Base-by-base conservation (phyloP, 371 early-diverging fungal genomes). In the Syncephalastrum sp. region DNA sequence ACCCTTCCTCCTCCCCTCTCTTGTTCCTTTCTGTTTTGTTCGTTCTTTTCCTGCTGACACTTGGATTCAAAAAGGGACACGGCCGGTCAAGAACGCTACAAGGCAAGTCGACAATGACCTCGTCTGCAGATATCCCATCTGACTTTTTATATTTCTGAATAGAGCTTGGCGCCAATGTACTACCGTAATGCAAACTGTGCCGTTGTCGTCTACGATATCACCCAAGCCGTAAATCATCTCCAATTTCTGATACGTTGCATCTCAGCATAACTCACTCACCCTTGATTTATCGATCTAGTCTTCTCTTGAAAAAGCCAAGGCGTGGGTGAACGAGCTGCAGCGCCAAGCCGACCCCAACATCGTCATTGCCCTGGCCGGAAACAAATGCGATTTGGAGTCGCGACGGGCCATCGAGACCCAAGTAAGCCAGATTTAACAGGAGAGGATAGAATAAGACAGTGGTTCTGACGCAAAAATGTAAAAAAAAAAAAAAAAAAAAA, bases 121-220 rank as follows among this genome's bases (percentile, higher is more conserved):
- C 21, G 19, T 49, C 27, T 42, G 54, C 38, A 25, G 23, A 46
- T 46, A 23, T 15, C 16, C 16, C 38, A 33, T 33, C 38, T 33
- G 38, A 33, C 38, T 33, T 33, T 3, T 8, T 0, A 33, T 33
- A 43, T 38, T 50, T 19, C 13, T 48, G 29, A 53, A 57, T 81
- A 90, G 89, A 91, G 91, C 65, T 89, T 99, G 67, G 99, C 99
- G 48, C 98, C 97, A 41, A 98, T 97, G 95, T 99, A 99, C 79
- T 99, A 99, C 74, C 84, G 99, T 54, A 95, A 95, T 69, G 98
- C 99, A 17, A 92, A 92, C 72, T 95, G 93, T 52, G 97, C 96
- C 4, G 88, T 96, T 5, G 95, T 97, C 19, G 98, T 92, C 15
- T 99, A 98, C 69, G 99, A 99, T 79, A 93, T 99, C 63, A 97